Evolutionary conservation across 805 yeast species (phyloP), one percentile per base, ranked within the genome.

Genomic region (Kluyveromyces dobzhanskii): DNA sequence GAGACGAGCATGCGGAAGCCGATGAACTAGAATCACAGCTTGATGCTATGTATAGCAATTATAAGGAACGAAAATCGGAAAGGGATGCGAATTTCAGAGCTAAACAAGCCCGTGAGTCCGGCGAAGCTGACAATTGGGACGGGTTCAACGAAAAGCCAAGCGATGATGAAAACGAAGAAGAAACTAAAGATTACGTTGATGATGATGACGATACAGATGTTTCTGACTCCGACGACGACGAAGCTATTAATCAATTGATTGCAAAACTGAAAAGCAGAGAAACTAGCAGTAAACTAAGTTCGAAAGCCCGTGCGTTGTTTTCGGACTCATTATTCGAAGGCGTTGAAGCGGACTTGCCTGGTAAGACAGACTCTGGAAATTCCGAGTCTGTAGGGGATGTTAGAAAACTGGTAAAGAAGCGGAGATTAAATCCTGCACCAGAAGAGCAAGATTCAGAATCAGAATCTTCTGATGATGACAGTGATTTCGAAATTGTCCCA

Each of bases 21-120:
- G 88, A 78, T 53, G 76, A 72, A 46, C 71, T 92, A 42, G 99
- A 88, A 54, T 77, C 74, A 8, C 84, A 87, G 63, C 70, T 92
- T 42, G 86, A 88, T 57, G 71, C 69, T 43, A 85, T 87, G 95
- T 88, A 88, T 56, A 65, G 68, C 37, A 67, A 73, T 29, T 86
- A 75, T 57, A 85, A 85, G 61, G 73, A 76, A 44, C 66, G 76
- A 48, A 74, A 69, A 56, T 69, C 82, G 23, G 87, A 82, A 56
- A 72, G 75, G 49, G 81, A 80, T 57, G 79, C 87, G 8, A 80
- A 75, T 35, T 71, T 69, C 50, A 71, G 75, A 48, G 87, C 90
- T 17, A 82, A 78, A 54, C 67, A 70, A 52, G 78, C 80, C 26
- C 73, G 92, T 61, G 88, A 85, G 27, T 87, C 79, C 48, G 83